phyloP scores from a whole-genome alignment of 1,139 yeast species.

The Magnusiomyces clavatus region DNA sequence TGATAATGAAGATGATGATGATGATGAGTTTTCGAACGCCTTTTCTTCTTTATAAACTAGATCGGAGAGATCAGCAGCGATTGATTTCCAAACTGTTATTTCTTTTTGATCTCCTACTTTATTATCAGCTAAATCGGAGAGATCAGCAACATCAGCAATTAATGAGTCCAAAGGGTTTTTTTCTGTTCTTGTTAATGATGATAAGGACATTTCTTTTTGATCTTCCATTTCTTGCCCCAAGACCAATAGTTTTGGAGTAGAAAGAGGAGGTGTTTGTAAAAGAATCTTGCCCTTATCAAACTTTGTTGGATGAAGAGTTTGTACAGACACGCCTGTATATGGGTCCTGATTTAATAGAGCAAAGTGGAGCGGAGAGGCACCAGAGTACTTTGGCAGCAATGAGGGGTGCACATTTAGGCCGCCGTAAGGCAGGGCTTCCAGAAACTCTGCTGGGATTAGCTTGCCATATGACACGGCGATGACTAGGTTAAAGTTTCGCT shows the following conservation, averaged over 20 bases:
- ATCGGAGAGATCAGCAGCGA: no score
- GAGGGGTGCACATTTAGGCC: constrained; percentile 94
- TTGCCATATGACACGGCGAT: constrained; percentile 88
- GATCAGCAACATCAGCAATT: no score
- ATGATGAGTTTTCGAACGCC: no score
- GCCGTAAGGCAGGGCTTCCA: constrained; percentile 45
- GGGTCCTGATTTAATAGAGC: constrained; percentile 59
- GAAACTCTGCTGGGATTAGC: constrained; percentile 58
- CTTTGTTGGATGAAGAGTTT: constrained; percentile 77
- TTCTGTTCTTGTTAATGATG: no score
- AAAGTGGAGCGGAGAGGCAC: constrained; percentile 85
- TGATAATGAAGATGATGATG: no score
- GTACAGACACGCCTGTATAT: constrained; percentile 78
- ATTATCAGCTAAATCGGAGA: no score
- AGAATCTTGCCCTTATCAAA: constrained; percentile 77
- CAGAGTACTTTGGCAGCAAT: constrained; percentile 70
- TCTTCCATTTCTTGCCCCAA: background rate
- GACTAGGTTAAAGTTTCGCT: constrained; percentile 47
- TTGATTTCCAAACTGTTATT: no score
- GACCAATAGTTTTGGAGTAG: background rate
- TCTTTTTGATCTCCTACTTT: no score
- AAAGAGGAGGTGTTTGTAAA: constrained; percentile 9
- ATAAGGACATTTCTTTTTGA: no score
- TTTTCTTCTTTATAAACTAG: no score
- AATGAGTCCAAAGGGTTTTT: no score